Conservation (phyloP, 1,284 basidiomycete genomes). For the Tetrapyrgos nigripes region DNA sequence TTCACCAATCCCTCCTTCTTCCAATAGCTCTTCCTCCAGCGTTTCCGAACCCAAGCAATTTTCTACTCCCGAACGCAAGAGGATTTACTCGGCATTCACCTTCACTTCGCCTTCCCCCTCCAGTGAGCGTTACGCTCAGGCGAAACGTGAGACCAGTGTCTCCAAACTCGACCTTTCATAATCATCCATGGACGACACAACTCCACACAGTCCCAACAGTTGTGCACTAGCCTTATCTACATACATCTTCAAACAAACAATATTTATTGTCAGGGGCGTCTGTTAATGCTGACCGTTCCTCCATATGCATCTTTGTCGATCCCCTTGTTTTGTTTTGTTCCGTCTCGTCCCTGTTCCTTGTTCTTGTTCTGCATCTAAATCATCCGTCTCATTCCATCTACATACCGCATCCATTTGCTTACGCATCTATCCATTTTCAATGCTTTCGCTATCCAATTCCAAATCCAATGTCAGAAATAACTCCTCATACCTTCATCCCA, state of each 20-base stretch:
- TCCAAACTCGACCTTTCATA: slow-evolving; percentile 25
- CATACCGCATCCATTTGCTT: too few relatives aligned
- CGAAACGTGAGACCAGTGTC: slow-evolving; percentile 30
- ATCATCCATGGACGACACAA: slow-evolving; percentile 5
- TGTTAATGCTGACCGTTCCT: too few relatives aligned
- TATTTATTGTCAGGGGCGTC: slow-evolving; percentile 1
- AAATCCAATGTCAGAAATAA: too few relatives aligned
- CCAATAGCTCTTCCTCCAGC: slow-evolving; percentile 25
- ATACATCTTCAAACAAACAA: too few relatives aligned
- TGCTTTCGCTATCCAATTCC: too few relatives aligned
- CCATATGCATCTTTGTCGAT: too few relatives aligned
- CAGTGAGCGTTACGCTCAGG: slow-evolving; percentile 55
- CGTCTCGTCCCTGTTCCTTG: too few relatives aligned
- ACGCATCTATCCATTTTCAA: too few relatives aligned
- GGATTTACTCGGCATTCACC: slow-evolving; percentile 75
- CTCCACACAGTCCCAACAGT: not conserved
- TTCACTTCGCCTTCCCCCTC: slow-evolving; percentile 74
- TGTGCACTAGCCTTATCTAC: not conserved
- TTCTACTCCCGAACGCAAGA: slow-evolving; percentile 74
- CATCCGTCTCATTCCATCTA: too few relatives aligned
- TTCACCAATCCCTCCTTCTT: slow-evolving; percentile 28
- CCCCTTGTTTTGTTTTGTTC: too few relatives aligned
- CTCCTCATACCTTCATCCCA: too few relatives aligned
- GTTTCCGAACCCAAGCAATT: slow-evolving; percentile 44
- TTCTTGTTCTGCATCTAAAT: too few relatives aligned